Evolutionary conservation across 805 yeast species (phyloP).

Genomic region (Yarrowia phangngaensis): DNA sequence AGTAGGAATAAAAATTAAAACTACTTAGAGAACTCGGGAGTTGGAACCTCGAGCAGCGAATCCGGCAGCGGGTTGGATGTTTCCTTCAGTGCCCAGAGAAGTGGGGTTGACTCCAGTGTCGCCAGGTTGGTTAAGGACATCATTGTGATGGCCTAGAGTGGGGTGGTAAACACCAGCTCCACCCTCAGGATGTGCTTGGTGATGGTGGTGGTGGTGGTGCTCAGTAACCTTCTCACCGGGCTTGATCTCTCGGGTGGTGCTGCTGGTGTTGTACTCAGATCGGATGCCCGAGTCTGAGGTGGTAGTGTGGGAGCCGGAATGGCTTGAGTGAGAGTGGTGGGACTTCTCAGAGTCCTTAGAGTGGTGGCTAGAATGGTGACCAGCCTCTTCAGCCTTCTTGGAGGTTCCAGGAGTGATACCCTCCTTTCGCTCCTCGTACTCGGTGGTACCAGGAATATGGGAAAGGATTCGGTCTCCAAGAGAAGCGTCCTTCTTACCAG

Average conservation of each 20-base stretch:
- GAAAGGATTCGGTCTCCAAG: constrained; percentile 9
- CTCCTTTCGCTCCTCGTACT: constrained; percentile 26
- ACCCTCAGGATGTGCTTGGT: not conserved
- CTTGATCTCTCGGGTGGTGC: not conserved
- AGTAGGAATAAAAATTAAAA: not conserved
- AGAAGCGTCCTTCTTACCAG: constrained; percentile 4
- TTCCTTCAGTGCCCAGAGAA: constrained; percentile 7
- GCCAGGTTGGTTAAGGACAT: constrained; percentile 18
- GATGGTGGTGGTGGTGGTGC: constrained; percentile 27
- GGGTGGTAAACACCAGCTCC: constrained; percentile 11
- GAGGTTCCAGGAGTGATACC: constrained; percentile 4
- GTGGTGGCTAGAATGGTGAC: no score
- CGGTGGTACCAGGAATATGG: constrained; percentile 22
- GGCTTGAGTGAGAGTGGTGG: no score
- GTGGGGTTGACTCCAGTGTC: constrained; percentile 13
- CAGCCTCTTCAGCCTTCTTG: constrained; percentile 23
- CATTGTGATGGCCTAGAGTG: constrained; percentile 24
- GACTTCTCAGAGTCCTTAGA: no score
- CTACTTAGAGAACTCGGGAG: constrained; percentile 16
- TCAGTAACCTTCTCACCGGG: constrained; percentile 21
- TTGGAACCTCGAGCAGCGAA: constrained; percentile 8
- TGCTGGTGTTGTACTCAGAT: constrained; percentile 14
- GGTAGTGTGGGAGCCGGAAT: constrained; percentile 5
- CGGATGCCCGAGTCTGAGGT: constrained; percentile 1
- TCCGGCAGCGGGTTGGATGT: not conserved